These are phyloP conservation scores for Fusarium dlaminii DNA, from an alignment of 2,329 filamentous ascomycete genomes.

Conservation along the genomic window DNA sequence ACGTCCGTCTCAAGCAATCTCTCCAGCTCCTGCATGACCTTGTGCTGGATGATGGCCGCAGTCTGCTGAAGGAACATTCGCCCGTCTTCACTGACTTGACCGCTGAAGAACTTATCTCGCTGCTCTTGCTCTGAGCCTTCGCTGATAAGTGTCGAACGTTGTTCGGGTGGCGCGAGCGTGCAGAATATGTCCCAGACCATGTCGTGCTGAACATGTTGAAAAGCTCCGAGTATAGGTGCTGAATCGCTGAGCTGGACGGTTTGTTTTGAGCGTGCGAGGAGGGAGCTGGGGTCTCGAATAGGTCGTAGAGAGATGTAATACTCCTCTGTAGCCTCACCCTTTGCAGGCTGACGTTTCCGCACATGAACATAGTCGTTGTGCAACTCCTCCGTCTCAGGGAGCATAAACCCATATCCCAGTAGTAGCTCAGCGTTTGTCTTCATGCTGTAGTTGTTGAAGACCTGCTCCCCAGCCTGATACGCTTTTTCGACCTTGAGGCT, in stretches of 20 bases:
- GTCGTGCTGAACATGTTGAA: slow-evolving; percentile 62
- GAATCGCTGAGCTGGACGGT: slow-evolving; percentile 43
- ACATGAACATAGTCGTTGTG: slow-evolving; percentile 71
- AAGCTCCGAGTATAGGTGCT: slow-evolving; percentile 49
- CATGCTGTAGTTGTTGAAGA: slow-evolving; percentile 77
- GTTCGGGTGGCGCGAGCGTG: slow-evolving; percentile 49
- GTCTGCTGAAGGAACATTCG: slow-evolving; percentile 47
- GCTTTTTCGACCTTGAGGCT: slow-evolving; percentile 53
- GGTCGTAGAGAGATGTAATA: slow-evolving; percentile 65
- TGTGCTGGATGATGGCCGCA: slow-evolving; percentile 55
- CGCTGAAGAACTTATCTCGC: slow-evolving; percentile 44
- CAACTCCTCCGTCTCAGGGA: slow-evolving; percentile 57
- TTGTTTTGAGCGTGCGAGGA: slow-evolving; percentile 56
- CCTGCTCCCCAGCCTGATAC: slow-evolving; percentile 62
- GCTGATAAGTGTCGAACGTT: slow-evolving; percentile 42
- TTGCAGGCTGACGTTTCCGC: slow-evolving; percentile 52
- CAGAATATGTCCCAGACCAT: slow-evolving; percentile 62
- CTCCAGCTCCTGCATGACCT: slow-evolving; percentile 55
- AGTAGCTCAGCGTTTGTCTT: slow-evolving; percentile 79
- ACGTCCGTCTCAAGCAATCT: slow-evolving; percentile 58
- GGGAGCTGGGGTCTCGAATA: slow-evolving; percentile 57
- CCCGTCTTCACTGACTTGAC: slow-evolving; percentile 43
- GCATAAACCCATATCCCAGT: slow-evolving; percentile 70
- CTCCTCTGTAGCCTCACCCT: slow-evolving; percentile 47
- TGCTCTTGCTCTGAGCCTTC: slow-evolving; percentile 43